Percentiles rank a stretch among this genome's conserved stretches.
Conservation (phyloP, 305 asterid species). For the Caryopteris hybrid region DNA sequence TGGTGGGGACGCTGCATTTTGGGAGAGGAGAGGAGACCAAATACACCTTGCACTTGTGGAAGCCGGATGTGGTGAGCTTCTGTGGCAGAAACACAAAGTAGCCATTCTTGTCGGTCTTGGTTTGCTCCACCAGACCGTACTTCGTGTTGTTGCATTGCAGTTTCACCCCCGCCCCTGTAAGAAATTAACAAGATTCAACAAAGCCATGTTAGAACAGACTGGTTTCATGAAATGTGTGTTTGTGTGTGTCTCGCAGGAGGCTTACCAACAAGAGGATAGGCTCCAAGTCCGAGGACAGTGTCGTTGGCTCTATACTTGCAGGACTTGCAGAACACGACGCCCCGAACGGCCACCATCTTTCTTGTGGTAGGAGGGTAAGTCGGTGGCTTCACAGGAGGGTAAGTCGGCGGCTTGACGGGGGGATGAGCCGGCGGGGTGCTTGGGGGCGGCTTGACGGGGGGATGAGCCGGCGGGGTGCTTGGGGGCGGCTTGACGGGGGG, state of each 20-base stretch:
- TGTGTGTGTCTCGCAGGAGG: no score
- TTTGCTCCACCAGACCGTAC: constrained; percentile 13
- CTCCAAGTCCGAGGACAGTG: constrained; percentile 34
- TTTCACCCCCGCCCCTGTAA: constrained; percentile 68
- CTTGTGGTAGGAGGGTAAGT: constrained; percentile 4
- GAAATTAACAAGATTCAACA: background rate
- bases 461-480: background rate
- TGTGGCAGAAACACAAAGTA: constrained; percentile 53
- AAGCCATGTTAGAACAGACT: no score
- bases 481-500: constrained; percentile 24
- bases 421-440: constrained; percentile 5
- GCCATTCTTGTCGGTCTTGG: constrained; percentile 69
- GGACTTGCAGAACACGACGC: constrained; percentile 71
- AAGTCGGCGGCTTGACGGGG: constrained; percentile 19
- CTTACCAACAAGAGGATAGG: constrained; percentile 52
- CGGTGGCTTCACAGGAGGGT: no score
- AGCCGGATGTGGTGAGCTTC: constrained; percentile 38
- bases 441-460: constrained; percentile 10
- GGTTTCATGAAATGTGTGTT: no score
- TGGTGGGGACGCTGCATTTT: constrained; percentile 48
- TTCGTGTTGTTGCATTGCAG: constrained; percentile 65
- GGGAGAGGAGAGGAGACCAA: constrained; percentile 41
- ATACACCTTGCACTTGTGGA: constrained; percentile 66
- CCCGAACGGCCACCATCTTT: constrained; percentile 54
- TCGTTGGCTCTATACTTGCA: constrained; percentile 62